Evolutionary conservation across 345 rosid species (phyloP).

Genomic region (Cardamine occulta): DNA sequence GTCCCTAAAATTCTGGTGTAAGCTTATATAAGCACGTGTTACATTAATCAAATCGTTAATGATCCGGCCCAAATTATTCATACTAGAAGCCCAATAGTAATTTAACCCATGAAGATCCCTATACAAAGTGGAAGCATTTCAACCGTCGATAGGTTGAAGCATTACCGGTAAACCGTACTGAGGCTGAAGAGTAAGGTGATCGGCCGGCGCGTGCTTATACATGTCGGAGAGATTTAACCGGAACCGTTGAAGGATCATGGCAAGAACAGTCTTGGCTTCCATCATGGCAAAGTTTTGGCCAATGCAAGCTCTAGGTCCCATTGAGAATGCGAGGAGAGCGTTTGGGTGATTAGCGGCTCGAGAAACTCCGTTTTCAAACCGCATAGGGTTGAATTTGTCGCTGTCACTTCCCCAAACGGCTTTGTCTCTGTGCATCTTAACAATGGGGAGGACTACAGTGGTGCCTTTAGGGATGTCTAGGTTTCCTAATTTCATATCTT

Average conservation of each 20-base stretch:
- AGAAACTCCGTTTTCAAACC: slow-evolving; percentile 50
- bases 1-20: too few species aligned
- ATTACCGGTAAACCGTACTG: slow-evolving; percentile 47
- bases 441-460: slow-evolving; percentile 25
- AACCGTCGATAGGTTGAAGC: slow-evolving; percentile 40
- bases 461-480: slow-evolving; percentile 56
- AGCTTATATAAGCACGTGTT: not conserved
- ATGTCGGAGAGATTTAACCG: slow-evolving; percentile 43
- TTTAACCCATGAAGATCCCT: too few species aligned
- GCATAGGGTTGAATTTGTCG: slow-evolving; percentile 57
- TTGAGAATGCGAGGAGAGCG: slow-evolving; percentile 54
- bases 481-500: slow-evolving; percentile 53
- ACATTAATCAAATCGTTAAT: too few species aligned
- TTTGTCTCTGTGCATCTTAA: slow-evolving; percentile 51
- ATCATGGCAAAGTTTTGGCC: slow-evolving; percentile 60
- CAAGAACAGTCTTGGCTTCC: slow-evolving; percentile 50
- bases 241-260: slow-evolving; percentile 52
- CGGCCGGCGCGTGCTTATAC: slow-evolving; percentile 52
- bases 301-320: slow-evolving; percentile 65
- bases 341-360: slow-evolving; percentile 55
- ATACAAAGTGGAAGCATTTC: not conserved
- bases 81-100: not conserved
- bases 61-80: not conserved
- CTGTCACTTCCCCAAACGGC: slow-evolving; percentile 68
- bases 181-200: slow-evolving; percentile 47